Evolutionary conservation across 2,329 filamentous ascomycete genomes (phyloP).

Genomic region (Sarocladiaceae sp.): DNA sequence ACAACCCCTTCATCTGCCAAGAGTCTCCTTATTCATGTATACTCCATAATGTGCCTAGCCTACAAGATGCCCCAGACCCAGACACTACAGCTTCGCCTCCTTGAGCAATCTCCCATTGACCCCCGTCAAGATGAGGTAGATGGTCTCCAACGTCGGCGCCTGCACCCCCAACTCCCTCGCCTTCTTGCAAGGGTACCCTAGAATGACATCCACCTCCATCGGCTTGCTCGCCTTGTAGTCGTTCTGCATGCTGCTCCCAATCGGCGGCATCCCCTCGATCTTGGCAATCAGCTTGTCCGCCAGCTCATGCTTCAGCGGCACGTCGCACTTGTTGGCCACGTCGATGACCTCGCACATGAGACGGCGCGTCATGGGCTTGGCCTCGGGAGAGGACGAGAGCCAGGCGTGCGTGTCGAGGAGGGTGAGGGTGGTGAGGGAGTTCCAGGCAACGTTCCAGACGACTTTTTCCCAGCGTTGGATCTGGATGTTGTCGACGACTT

Average conservation of each 20-base stretch:
- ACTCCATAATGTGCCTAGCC: too few relatives aligned
- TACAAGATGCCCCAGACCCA: too few relatives aligned
- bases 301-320: slow-evolving; percentile 38
- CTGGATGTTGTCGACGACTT: slow-evolving; percentile 49
- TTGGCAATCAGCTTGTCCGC: slow-evolving; percentile 40
- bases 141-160: slow-evolving; percentile 58
- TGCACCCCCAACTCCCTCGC: slow-evolving; percentile 56
- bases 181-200: slow-evolving; percentile 64
- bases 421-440: slow-evolving; percentile 52
- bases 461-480: slow-evolving; percentile 54
- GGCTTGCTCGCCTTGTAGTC: slow-evolving; percentile 62
- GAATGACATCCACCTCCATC: slow-evolving; percentile 66
- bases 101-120: slow-evolving; percentile 6
- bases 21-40: too few relatives aligned
- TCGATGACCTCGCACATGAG: slow-evolving; percentile 47
- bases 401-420: slow-evolving; percentile 46
- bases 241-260: slow-evolving; percentile 54
- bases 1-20: too few relatives aligned
- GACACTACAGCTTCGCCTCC: neutral
- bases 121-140: slow-evolving; percentile 36
- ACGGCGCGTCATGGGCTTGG: slow-evolving; percentile 43
- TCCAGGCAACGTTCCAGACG: slow-evolving; percentile 55
- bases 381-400: slow-evolving; percentile 35
- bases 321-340: slow-evolving; percentile 48
- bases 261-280: slow-evolving; percentile 28